Base-by-base conservation (phyloP, 1,284 basidiomycete species). In the Trametes polyzona region DNA sequence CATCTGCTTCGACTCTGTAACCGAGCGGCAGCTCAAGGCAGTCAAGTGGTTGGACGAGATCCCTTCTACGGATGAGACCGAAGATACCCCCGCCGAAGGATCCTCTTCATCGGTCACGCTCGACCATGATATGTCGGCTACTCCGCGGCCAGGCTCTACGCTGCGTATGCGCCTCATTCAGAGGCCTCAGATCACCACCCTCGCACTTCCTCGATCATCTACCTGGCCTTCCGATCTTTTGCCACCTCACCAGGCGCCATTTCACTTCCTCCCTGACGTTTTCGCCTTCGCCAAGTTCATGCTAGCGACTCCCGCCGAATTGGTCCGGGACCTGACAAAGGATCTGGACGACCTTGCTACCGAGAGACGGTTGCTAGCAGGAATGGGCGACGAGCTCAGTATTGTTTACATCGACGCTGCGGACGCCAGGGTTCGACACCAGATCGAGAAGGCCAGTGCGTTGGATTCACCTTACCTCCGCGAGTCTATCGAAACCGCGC, bases 201-300 rank as follows among this genome's bases (percentile, higher is more conserved):
- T 99, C n/a, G 96, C 97, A 2, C 80, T 99, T 11, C 96, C 96
- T 41, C 87, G 93, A 26, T 96, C 96, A 0, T 70, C 78, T 8
- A 94, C 94, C 1, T 99, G 96, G 95, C 96, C 95, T 12, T 97
- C 92, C 3, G 92, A 95, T 59, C 81, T 95, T 0, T 76, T 98
- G n/a, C 88, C 92, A 10, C 90, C 93, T 14, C 92, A 96, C 64
- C 86, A 93, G 66, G 93, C 95, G 0, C 96, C 96, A 7, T 98
- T 96, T 79, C 86, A 97, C 71, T 98, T 99, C 77, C 82, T 96
- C 19, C 97, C 96, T 0, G 95, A 98, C 69, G 92, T 97, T 24
- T 88, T 90, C 64, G 77, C 81, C 19, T 98, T 91, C 70, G 84
- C 95, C 33, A 96, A 94, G 67, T 97, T 98, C 76, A 97, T 98